These are phyloP conservation scores for Apodospora peruviana DNA, from an alignment of 495 filamentous ascomycete genomes.

Conservation along the genomic window DNA sequence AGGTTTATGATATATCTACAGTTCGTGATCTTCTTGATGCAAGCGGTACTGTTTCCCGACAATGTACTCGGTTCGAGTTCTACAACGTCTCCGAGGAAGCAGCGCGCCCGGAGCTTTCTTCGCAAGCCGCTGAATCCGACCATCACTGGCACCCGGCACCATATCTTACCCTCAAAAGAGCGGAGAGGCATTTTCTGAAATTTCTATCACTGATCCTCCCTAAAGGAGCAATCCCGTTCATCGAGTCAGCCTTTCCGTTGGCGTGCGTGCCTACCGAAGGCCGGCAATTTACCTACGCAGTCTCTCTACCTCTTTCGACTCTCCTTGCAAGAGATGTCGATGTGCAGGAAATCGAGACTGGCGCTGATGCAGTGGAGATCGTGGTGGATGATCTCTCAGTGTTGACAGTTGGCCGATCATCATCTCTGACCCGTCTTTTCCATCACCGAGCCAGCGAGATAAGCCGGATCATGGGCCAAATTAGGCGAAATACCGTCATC, in stretches of 20 bases:
- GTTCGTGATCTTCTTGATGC: conserved; percentile 42
- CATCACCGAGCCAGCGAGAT: conserved; percentile 43
- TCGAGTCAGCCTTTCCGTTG: conserved; percentile 62
- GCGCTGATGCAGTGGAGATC: conserved; percentile 64
- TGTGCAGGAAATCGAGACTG: conserved; percentile 55
- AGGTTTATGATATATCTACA: conserved; percentile 46
- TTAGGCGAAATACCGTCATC: conserved; percentile 54
- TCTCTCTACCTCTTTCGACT: conserved; percentile 54
- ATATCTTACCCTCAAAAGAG: conserved; percentile 65
- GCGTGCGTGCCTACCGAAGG: conserved; percentile 55
- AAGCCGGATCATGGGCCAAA: conserved; percentile 45
- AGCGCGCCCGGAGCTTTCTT: conserved; percentile 7
- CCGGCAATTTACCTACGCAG: conserved; percentile 58
- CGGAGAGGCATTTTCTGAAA: conserved; percentile 64
- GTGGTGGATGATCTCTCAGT: conserved; percentile 48
- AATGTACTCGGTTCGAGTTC: conserved; percentile 67
- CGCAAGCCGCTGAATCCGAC: conserved; percentile 26
- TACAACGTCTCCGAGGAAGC: conserved; percentile 56
- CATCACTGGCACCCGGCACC: conserved; percentile 46
- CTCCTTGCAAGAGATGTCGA: conserved; percentile 43
- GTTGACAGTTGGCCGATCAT: conserved; percentile 29
- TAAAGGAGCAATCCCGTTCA: conserved; percentile 43
- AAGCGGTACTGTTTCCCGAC: conserved; percentile 46
- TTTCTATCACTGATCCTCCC: conserved; percentile 60
- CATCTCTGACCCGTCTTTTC: conserved; percentile 39